These are phyloP conservation scores for Polytrichum commune DNA, from an alignment of 225 moss, liverwort and hornwort species.

Conservation along the genomic window DNA sequence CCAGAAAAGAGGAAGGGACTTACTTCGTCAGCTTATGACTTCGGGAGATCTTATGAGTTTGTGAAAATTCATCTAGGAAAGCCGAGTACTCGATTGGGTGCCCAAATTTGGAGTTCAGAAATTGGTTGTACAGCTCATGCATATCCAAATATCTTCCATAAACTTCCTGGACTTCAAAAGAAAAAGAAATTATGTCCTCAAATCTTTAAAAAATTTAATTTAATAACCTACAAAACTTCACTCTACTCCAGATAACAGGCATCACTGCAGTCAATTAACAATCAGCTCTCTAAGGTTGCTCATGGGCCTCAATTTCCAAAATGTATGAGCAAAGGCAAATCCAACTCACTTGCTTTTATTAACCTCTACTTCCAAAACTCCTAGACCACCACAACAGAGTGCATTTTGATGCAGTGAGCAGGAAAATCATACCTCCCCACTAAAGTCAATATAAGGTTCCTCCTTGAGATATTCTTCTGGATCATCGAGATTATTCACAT, in stretches of 20 bases:
- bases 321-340: too few species aligned
- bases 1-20: slow-evolving; percentile 11
- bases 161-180: slow-evolving; percentile 55
- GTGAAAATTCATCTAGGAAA: slow-evolving; percentile 75
- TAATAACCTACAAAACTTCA: too few species aligned
- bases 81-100: slow-evolving; percentile 81
- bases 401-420: too few species aligned
- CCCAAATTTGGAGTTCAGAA: slow-evolving; percentile 81
- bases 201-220: neutral
- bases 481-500: slow-evolving; percentile 65
- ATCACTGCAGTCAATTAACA: too few species aligned
- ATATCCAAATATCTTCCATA: slow-evolving; percentile 83
- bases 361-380: neutral
- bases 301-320: neutral
- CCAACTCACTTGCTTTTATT: too few species aligned
- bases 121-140: slow-evolving; percentile 83
- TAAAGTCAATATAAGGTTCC: slow-evolving; percentile 90
- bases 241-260: too few species aligned
- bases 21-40: slow-evolving; percentile 70
- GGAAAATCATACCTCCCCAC: slow-evolving; percentile 65
- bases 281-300: too few species aligned
- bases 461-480: slow-evolving; percentile 88
- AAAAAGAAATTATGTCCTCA: neutral
- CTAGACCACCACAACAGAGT: neutral
- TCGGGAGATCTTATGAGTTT: slow-evolving; percentile 60